phyloP scores from a whole-genome alignment of 2,329 filamentous ascomycete genomes.

The Colletotrichum musae region DNA sequence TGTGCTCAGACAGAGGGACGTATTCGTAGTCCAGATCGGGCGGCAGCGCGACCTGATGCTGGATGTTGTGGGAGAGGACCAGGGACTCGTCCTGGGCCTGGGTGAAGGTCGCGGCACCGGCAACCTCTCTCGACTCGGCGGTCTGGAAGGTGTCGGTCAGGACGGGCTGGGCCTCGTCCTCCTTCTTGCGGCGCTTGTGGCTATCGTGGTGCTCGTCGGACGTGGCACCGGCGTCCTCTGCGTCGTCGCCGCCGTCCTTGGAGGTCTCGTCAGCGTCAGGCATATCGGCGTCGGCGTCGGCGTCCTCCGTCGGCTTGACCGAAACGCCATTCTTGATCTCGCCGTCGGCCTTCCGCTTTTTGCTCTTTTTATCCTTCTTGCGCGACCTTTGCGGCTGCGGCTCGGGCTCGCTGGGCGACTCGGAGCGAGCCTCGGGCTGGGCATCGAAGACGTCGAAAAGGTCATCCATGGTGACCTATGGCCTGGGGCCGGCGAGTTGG shows the following conservation, averaged over 20 bases:
- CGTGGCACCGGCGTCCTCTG: slow-evolving; percentile 45
- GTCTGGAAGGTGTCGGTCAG: slow-evolving; percentile 96
- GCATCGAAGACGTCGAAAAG: slow-evolving; percentile 88
- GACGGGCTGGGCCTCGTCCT: slow-evolving; percentile 78
- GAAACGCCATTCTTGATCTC: slow-evolving; percentile 71
- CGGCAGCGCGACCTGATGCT: slow-evolving; percentile 96
- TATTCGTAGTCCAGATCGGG: slow-evolving; percentile 96
- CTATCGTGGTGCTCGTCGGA: slow-evolving; percentile 55
- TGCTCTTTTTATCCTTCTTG: slow-evolving; percentile 74
- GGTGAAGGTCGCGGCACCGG: slow-evolving; percentile 79
- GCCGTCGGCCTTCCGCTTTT: slow-evolving; percentile 90
- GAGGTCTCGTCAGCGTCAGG: slow-evolving; percentile 60
- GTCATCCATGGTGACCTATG: slow-evolving; percentile 73
- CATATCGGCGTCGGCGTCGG: slow-evolving; percentile 61
- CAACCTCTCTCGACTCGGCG: slow-evolving; percentile 91
- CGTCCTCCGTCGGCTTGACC: slow-evolving; percentile 45
- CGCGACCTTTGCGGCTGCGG: slow-evolving; percentile 57
- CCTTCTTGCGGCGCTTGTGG: slow-evolving; percentile 74
- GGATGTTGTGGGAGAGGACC: slow-evolving; percentile 95
- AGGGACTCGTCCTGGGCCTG: slow-evolving; percentile 77
- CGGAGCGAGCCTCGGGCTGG: slow-evolving; percentile 61
- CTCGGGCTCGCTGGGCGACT: slow-evolving; percentile 61
- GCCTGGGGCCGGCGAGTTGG: not conserved
- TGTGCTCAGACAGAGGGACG: slow-evolving; percentile 94
- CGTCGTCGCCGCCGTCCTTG: slow-evolving; percentile 54